Evolutionary conservation across 2,329 filamentous ascomycete genomes (phyloP).

Genomic region (Bipolaris gigantea): DNA sequence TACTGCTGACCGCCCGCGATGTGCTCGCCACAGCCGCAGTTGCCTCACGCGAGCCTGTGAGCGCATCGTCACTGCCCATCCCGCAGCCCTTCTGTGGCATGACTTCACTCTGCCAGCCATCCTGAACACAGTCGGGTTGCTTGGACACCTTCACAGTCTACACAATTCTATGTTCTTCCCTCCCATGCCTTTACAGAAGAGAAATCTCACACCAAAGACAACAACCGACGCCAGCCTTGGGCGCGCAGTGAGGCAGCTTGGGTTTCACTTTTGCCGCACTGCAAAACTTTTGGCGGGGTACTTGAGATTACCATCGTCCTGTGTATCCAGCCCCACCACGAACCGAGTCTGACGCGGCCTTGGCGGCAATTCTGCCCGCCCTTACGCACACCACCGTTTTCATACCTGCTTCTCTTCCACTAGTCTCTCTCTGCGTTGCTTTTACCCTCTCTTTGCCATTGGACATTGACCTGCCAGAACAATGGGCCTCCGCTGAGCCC

Average conservation of each 20-base stretch:
- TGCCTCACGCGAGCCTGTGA: conserved; percentile 24
- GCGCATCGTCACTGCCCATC: conserved; percentile 11
- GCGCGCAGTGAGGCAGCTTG: conserved; percentile 1
- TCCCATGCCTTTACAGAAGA: neutral
- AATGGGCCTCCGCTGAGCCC: conserved; percentile 7
- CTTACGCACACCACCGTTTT: conserved; percentile 22
- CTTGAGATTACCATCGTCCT: conserved; percentile 13
- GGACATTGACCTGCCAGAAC: neutral
- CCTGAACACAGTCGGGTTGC: neutral
- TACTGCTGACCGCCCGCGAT: conserved; percentile 21
- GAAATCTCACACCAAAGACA: neutral
- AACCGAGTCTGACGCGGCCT: conserved; percentile 9
- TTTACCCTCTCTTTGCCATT: conserved; percentile 1
- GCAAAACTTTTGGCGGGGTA: conserved; percentile 22
- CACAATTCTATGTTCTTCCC: too few species aligned
- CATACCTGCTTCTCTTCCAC: conserved; percentile 10
- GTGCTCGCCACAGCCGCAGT: conserved; percentile 29
- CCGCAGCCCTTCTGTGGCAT: neutral
- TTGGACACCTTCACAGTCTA: neutral
- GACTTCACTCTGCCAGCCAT: neutral
- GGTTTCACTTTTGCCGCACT: conserved; percentile 11
- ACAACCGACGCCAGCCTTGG: neutral
- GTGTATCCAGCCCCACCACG: conserved; percentile 16
- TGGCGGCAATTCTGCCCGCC: conserved; percentile 10
- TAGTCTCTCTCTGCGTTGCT: conserved; percentile 3